Conservation (phyloP, 495 filamentous ascomycete species). For the Neurospora sp. region DNA sequence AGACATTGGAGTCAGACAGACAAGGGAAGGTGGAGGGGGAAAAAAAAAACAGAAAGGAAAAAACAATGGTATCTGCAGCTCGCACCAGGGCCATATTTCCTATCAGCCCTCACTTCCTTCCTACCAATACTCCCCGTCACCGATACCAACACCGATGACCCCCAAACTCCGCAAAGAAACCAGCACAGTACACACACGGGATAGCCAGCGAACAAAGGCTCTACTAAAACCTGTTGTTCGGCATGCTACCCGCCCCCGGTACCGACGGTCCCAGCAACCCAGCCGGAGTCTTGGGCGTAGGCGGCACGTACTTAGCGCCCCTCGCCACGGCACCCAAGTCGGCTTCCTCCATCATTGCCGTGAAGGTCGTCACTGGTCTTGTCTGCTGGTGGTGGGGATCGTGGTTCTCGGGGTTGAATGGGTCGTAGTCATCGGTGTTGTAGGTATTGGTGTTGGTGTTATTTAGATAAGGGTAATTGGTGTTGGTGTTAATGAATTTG, state of each 20-base stretch:
- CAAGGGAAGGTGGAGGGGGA: not conserved
- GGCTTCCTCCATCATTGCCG: conserved; percentile 50
- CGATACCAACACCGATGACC: not conserved
- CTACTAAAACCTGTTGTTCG: not conserved
- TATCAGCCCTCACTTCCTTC: too few species aligned
- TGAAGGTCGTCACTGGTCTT: conserved; percentile 47
- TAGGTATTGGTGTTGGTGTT: not conserved
- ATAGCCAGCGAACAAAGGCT: not conserved
- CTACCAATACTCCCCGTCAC: not conserved
- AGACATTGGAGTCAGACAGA: not conserved
- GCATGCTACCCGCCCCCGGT: not conserved
- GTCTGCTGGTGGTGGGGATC: not conserved
- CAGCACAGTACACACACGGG: not conserved
- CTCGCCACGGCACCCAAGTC: conserved; percentile 39
- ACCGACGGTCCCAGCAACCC: not conserved
- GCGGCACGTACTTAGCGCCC: conserved; percentile 30
- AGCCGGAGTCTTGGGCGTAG: not conserved
- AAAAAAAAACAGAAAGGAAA: too few species aligned
- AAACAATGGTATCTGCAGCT: too few species aligned
- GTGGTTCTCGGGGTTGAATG: not conserved
- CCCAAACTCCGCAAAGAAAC: not conserved
- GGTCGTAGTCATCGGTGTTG: not conserved
- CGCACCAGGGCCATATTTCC: too few species aligned
- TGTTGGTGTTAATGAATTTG: conserved; percentile 16
- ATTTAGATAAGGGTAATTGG: conserved; percentile 10